Evolutionary conservation across 805 yeast genomes (phyloP).

Genomic region (Yarrowia hollandica): DNA sequence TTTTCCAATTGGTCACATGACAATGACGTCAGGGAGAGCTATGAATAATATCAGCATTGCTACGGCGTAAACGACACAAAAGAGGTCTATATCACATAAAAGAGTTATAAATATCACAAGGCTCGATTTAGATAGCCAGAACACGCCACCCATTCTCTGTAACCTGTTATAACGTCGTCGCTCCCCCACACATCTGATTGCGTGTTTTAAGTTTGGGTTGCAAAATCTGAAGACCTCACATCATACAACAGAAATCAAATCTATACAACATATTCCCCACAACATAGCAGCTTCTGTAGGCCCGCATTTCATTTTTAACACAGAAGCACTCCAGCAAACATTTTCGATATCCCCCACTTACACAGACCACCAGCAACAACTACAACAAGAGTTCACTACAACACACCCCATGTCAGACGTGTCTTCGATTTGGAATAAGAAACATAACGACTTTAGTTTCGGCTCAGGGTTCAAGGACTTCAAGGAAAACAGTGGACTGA

Average conservation of each 20-base stretch:
- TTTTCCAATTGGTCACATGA: conserved; percentile 14
- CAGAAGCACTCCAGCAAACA: conserved; percentile 1
- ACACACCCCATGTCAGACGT: conserved; percentile 22
- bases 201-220: conserved; percentile 25
- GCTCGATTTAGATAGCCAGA: too few relatives aligned
- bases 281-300: background rate
- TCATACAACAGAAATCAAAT: conserved; percentile 16
- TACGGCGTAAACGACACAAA: background rate
- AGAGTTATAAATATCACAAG: too few relatives aligned
- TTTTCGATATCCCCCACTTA: too few relatives aligned
- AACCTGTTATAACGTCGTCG: too few relatives aligned
- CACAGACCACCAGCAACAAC: background rate
- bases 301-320: background rate
- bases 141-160: too few relatives aligned
- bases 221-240: conserved; percentile 27
- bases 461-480: conserved; percentile 59
- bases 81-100: background rate
- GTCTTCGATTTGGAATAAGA: conserved; percentile 28
- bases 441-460: conserved; percentile 24
- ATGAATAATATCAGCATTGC: background rate
- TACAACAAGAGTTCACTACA: background rate
- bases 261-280: background rate
- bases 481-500: conserved; percentile 95
- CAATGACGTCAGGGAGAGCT: conserved; percentile 6
- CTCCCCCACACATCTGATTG: conserved; percentile 27